Conservation (phyloP, 371 early-diverging fungal genomes). For the Mucor circinelloides region DNA sequence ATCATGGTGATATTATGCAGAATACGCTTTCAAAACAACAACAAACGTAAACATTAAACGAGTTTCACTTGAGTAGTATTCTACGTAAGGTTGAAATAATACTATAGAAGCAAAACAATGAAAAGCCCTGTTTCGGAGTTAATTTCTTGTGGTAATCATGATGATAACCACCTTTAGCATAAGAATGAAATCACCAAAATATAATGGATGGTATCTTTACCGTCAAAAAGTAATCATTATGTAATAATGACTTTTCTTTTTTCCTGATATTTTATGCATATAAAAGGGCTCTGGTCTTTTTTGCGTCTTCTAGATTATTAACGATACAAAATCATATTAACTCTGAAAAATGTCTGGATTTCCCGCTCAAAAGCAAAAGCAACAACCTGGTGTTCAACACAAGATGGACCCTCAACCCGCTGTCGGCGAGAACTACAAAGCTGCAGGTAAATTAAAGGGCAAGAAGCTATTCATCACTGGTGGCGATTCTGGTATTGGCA, state of each 20-base stretch:
- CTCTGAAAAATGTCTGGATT: constrained; percentile 6
- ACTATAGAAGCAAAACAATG: not conserved
- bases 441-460: constrained; percentile 30
- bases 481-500: constrained; percentile 31
- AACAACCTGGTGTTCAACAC: constrained; percentile 30
- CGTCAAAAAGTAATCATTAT: not conserved
- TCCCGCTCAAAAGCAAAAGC: constrained; percentile 6
- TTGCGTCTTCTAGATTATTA: not conserved
- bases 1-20: not conserved
- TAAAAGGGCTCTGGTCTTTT: not conserved
- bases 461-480: constrained; percentile 21
- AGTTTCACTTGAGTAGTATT: not conserved
- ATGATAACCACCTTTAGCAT: not conserved
- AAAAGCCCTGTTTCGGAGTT: not conserved
- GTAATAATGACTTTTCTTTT: not conserved
- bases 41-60: not conserved
- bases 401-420: constrained; percentile 24
- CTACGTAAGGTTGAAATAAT: not conserved
- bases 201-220: not conserved
- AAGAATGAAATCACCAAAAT: not conserved
- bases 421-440: constrained; percentile 20
- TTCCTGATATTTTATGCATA: not conserved
- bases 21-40: not conserved
- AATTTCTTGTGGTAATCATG: not conserved
- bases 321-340: not conserved